These are phyloP conservation scores for Hymenotorrendiella dingleyae DNA, from an alignment of 2,329 filamentous ascomycete genomes.

Conservation along the genomic window DNA sequence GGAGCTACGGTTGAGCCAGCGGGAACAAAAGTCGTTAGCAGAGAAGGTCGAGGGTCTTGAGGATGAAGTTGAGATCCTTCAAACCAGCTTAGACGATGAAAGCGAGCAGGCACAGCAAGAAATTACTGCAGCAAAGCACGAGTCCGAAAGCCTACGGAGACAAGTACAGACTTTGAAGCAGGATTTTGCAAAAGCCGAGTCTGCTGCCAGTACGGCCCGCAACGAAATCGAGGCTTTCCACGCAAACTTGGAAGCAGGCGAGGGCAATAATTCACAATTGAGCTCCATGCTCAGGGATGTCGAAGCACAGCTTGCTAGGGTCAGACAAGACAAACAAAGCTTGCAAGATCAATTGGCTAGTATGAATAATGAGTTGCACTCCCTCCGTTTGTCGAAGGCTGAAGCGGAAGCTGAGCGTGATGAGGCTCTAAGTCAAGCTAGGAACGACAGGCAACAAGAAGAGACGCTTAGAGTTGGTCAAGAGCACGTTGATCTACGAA, in stretches of 20 bases:
- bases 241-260: constrained; percentile 24
- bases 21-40: constrained; percentile 54
- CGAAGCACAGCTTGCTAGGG: constrained; percentile 49
- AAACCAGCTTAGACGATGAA: constrained; percentile 51
- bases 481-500: constrained; percentile 63
- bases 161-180: constrained; percentile 36
- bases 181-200: constrained; percentile 28
- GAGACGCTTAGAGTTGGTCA: constrained; percentile 58
- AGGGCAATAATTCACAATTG: constrained; percentile 44
- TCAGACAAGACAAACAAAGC: constrained; percentile 53
- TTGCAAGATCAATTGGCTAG: constrained; percentile 58
- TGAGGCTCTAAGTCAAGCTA: constrained; percentile 57
- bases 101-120: constrained; percentile 51
- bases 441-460: constrained; percentile 47
- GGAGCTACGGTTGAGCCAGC: constrained; percentile 61
- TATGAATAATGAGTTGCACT: constrained; percentile 54
- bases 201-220: constrained; percentile 22
- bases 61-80: constrained; percentile 71
- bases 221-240: constrained; percentile 29
- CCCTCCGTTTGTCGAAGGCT: constrained; percentile 48
- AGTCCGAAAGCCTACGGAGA: constrained; percentile 35
- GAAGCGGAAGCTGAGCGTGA: constrained; percentile 61
- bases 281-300: constrained; percentile 53
- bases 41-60: constrained; percentile 65
- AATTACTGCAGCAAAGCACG: constrained; percentile 38